phyloP scores from a whole-genome alignment of 2,329 filamentous ascomycete genomes.

The Dryadomyces quercivorus region DNA sequence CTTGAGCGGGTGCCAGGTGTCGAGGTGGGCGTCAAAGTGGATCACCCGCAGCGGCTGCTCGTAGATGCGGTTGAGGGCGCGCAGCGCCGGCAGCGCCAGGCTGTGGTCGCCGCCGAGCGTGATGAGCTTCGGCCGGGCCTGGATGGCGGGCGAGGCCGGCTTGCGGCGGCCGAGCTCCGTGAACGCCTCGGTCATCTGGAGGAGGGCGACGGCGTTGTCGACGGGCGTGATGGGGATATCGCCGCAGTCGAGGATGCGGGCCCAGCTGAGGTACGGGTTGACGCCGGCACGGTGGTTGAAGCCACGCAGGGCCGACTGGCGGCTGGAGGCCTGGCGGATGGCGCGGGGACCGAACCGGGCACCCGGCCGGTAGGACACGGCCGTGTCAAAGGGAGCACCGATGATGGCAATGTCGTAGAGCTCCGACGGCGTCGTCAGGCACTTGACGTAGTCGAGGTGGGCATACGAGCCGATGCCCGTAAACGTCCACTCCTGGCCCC shows the following conservation, averaged over 20 bases:
- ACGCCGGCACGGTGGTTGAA: conserved; percentile 73
- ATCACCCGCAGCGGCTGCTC: conserved; percentile 54
- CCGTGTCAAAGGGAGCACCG: conserved; percentile 63
- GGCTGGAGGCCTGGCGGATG: conserved; percentile 71
- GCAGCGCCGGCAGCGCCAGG: conserved; percentile 55
- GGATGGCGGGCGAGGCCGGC: conserved; percentile 20
- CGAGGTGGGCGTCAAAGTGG: conserved; percentile 69
- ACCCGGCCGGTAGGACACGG: conserved; percentile 57
- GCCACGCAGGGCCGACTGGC: conserved; percentile 68
- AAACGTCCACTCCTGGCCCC: conserved; percentile 49
- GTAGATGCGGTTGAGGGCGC: conserved; percentile 51
- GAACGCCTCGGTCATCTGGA: conserved; percentile 76
- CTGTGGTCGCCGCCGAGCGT: conserved; percentile 65
- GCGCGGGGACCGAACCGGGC: conserved; percentile 79
- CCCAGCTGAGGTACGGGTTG: conserved; percentile 75
- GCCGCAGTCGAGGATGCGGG: conserved; percentile 73
- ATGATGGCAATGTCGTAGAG: conserved; percentile 60
- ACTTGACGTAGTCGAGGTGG: conserved; percentile 56
- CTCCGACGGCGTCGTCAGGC: conserved; percentile 51
- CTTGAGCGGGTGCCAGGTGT: conserved; percentile 74
- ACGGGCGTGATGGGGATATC: conserved; percentile 81
- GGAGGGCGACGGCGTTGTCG: conserved; percentile 69
- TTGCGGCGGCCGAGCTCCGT: conserved; percentile 44
- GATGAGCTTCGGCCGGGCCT: conserved; percentile 42
- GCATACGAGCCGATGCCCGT: conserved; percentile 65